Evolutionary conservation across 768 basidiomycete species (phyloP), one percentile per base, ranked within the genome.

Genomic region (Asterophora lycoperdoides): DNA sequence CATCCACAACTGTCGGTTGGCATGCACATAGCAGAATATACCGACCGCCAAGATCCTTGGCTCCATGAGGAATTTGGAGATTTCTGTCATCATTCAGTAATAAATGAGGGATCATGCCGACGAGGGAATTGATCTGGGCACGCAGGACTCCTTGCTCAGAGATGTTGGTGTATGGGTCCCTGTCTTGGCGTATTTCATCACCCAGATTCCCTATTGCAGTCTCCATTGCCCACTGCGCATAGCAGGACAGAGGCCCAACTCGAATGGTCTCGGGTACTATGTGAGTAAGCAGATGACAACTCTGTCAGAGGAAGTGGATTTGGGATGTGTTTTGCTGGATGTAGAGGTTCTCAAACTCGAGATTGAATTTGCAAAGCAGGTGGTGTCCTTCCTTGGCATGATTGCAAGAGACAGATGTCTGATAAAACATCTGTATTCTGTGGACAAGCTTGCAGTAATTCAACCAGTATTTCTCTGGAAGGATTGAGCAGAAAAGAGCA

Each of bases 401-500:
- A 13, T 48, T 3, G 3, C 26, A 13, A 6, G 42, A n/a, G 26
- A 64, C 60, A n/a, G n/a, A n/a, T n/a, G n/a, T n/a, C n/a, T n/a
- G n/a, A n/a, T n/a, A n/a, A n/a, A n/a, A n/a, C n/a, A 69, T 51
- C 3, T 44, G 53, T n/a, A n/a, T n/a, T n/a, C n/a, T n/a, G n/a
- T n/a, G n/a, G n/a, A n/a, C n/a, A n/a, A n/a, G n/a, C n/a, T n/a
- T n/a, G n/a, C n/a, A n/a, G n/a, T n/a, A n/a, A n/a, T n/a, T n/a
- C n/a, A 15, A 11, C 44, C 55, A 70, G 32, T 60, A 66, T 15
- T 11, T 41, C 8, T 54, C 17, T 2, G 63, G 67, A 0, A 68
- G 60, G 26, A 66, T 50, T 1, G 45, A 35, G 14, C 41, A 47
- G 14, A 70, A 47, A 3, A 70, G 51, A 0, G 53, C 64, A 4